Percentiles rank a stretch among this genome's conserved stretches.
Conservation (phyloP, 2,329 filamentous ascomycete species). For the Fusarium nygamai region DNA sequence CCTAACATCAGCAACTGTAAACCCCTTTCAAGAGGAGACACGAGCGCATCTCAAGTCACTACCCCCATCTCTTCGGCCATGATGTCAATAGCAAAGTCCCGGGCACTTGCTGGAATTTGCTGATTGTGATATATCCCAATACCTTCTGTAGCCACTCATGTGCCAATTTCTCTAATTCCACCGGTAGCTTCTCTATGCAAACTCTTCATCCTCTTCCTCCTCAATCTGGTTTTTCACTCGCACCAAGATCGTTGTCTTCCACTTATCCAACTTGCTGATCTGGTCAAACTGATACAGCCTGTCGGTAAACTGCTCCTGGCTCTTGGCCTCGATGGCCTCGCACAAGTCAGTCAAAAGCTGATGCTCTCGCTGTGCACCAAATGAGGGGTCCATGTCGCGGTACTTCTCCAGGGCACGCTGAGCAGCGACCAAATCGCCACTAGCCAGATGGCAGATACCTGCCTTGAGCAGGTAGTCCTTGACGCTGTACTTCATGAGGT, state of each 20-base stretch:
- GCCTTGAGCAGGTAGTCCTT: slow-evolving; percentile 97
- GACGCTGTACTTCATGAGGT: slow-evolving; percentile 91
- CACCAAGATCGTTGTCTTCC: slow-evolving; percentile 90
- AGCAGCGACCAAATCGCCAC: slow-evolving; percentile 78
- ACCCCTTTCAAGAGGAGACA: slow-evolving; percentile 6
- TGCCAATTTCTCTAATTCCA: not conserved
- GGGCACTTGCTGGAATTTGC: slow-evolving; percentile 3
- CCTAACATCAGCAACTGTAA: not conserved
- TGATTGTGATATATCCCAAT: slow-evolving; percentile 35
- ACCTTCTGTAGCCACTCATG: not conserved
- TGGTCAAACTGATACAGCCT: slow-evolving; percentile 91
- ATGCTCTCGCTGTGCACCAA: slow-evolving; percentile 80
- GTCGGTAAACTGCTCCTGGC: slow-evolving; percentile 85
- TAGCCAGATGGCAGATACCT: slow-evolving; percentile 85
- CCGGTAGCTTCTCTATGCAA: slow-evolving; percentile 45
- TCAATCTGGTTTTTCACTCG: slow-evolving; percentile 87
- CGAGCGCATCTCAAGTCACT: not conserved
- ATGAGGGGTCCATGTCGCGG: slow-evolving; percentile 80
- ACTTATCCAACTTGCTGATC: slow-evolving; percentile 93
- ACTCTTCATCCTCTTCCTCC: slow-evolving; percentile 57
- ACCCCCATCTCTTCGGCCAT: slow-evolving; percentile 14
- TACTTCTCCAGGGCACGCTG: slow-evolving; percentile 86
- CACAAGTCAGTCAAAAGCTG: slow-evolving; percentile 82
- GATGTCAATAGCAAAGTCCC: slow-evolving; percentile 10
- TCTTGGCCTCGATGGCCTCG: slow-evolving; percentile 78